These are phyloP conservation scores for Sporisorium exsertum DNA, from an alignment of 1,284 basidiomycete genomes.

Conservation along the genomic window DNA sequence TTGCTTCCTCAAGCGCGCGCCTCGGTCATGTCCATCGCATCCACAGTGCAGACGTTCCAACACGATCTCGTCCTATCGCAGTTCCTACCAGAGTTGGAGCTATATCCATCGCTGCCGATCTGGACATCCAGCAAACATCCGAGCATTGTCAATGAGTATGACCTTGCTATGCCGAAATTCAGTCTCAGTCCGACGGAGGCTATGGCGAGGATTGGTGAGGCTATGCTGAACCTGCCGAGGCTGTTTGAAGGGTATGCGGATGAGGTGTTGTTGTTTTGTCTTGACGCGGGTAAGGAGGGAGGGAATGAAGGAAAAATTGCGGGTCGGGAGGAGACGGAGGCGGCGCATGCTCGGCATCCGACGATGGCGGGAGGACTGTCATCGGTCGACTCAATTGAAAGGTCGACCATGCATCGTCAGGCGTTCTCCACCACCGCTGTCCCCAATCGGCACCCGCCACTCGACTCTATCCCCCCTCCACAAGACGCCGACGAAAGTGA, in stretches of 20 bases:
- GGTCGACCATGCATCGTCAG: constrained; percentile 43
- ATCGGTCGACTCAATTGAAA: background rate
- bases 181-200: constrained; percentile 89
- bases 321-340: constrained; percentile 24
- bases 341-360: constrained; percentile 16
- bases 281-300: constrained; percentile 8
- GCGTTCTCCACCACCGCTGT: constrained; percentile 34
- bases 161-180: constrained; percentile 88
- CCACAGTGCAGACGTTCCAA: constrained; percentile 80
- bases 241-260: constrained; percentile 94
- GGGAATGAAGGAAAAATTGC: constrained; percentile 72
- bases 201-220: constrained; percentile 89
- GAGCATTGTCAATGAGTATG: constrained; percentile 71
- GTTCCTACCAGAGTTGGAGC: constrained; percentile 79
- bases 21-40: constrained; percentile 78
- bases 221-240: constrained; percentile 88
- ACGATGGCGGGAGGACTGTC: constrained; percentile 6
- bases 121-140: constrained; percentile 74
- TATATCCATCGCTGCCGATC: constrained; percentile 78
- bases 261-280: constrained; percentile 82
- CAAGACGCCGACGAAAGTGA: constrained; percentile 46
- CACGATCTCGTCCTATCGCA: constrained; percentile 87
- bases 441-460: constrained; percentile 70
- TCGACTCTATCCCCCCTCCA: constrained; percentile 36
- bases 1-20: constrained; percentile 76